phyloP scores from a whole-genome alignment of 148 eudicot species.

The Cornus florida region DNA sequence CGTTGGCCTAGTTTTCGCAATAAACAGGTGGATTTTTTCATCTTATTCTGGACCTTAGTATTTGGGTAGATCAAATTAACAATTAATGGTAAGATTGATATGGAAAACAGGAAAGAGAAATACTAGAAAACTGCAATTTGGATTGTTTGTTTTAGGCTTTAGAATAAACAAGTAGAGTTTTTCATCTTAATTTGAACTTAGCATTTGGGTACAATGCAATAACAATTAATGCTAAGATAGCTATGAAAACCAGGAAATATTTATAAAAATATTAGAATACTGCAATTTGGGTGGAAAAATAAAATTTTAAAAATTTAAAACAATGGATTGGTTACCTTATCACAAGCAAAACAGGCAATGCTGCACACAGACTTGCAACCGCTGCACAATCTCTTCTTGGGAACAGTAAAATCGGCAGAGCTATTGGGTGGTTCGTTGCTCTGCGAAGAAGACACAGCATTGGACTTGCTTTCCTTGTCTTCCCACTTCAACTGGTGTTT shows the following conservation, averaged over 20 bases:
- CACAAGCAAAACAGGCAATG: constrained; percentile 86
- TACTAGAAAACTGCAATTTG: too few species aligned
- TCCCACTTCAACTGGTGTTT: constrained; percentile 59
- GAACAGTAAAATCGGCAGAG: constrained; percentile 15
- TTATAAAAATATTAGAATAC: too few species aligned
- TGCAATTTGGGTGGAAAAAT: too few species aligned
- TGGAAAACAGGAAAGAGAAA: too few species aligned
- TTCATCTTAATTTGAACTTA: too few species aligned
- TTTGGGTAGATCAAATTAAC: not conserved
- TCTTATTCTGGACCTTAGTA: not conserved
- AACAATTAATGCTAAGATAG: too few species aligned
- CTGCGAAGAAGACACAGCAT: constrained; percentile 18
- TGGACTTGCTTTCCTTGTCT: constrained; percentile 58
- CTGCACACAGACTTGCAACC: constrained; percentile 69
- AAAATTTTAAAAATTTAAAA: too few species aligned
- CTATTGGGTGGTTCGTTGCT: constrained; percentile 15
- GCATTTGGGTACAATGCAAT: too few species aligned
- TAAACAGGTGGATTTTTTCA: not conserved
- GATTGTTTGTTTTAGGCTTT: too few species aligned
- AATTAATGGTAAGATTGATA: not conserved
- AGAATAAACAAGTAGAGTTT: too few species aligned
- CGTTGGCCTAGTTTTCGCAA: not conserved
- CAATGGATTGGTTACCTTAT: constrained; percentile 46
- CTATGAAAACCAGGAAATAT: too few species aligned
- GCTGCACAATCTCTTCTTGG: constrained; percentile 65